Evolutionary conservation across 306 rosid species (phyloP).

Genomic region (Crataegus laevigata): DNA sequence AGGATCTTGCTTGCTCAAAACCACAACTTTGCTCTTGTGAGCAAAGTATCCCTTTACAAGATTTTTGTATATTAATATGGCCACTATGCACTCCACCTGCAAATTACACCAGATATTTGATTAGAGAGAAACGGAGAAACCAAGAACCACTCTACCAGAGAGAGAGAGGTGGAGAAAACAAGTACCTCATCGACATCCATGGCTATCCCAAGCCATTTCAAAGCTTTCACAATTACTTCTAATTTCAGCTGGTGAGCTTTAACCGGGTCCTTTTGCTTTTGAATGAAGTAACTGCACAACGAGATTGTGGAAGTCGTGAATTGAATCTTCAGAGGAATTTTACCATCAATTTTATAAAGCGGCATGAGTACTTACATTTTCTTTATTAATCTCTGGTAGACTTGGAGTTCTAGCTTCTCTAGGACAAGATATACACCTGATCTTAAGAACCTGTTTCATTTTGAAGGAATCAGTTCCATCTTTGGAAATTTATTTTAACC

Average conservation of each 20-base stretch:
- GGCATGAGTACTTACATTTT: slow-evolving; percentile 55
- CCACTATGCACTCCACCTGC: slow-evolving; percentile 97
- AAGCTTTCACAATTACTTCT: slow-evolving; percentile 83
- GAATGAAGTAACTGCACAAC: slow-evolving; percentile 60
- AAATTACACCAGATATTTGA: slow-evolving; percentile 15
- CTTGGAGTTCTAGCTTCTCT: slow-evolving; percentile 96
- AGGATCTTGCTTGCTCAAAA: slow-evolving; percentile 92
- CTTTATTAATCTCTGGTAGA: slow-evolving; percentile 88
- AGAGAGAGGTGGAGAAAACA: background rate
- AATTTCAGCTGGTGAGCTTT: slow-evolving; percentile 93
- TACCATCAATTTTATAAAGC: slow-evolving; percentile 1
- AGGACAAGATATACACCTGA: slow-evolving; percentile 96
- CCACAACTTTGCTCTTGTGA: slow-evolving; percentile 94
- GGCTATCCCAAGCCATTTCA: slow-evolving; percentile 89
- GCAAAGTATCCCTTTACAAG: slow-evolving; percentile 91
- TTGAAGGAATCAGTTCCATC: slow-evolving; percentile 9
- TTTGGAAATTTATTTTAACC: background rate
- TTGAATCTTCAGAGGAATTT: background rate
- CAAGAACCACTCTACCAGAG: background rate
- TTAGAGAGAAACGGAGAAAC: background rate
- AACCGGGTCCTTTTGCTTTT: slow-evolving; percentile 84
- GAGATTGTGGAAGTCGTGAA: slow-evolving; percentile 14
- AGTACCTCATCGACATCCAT: slow-evolving; percentile 91
- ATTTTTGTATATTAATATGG: slow-evolving; percentile 74
- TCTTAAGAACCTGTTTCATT: slow-evolving; percentile 66